Base-by-base conservation (phyloP, 148 eudicot species). In the Fallopia convolvulus region DNA sequence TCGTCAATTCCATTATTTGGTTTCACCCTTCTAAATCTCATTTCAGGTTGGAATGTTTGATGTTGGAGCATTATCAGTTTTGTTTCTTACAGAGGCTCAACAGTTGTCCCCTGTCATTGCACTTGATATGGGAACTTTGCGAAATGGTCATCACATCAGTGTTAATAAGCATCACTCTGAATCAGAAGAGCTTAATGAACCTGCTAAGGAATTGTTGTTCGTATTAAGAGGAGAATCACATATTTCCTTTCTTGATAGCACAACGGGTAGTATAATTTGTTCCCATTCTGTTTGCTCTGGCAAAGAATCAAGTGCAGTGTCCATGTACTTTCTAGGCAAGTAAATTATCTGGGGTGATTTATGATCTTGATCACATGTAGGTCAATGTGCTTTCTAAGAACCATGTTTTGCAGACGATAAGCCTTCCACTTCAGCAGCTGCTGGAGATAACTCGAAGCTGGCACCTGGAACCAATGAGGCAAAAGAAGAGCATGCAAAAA, bases 31-130 rank as follows among this genome's bases (percentile, higher is more conserved):
- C 40, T 33, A 26, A 32, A 8, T 46, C 23, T 26, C 66, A 75
- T 88, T 80, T 80, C 97, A 96, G 99, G 90, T 90, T 23, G 91
- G 88, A 18, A 79, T 96, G 89, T 80, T 96, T 78, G 90, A 92
- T 75, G 74, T 87, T 79, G 82, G 79, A 78, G 83, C 89, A 18
- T 78, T 75, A 60, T 84, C 93, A 41, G 91, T 93, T 82, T 74
- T 91, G 79, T 93, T 86, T 83, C 80, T 90, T 78, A 84, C 87
- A 46, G 91, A 96, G 78, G 70, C 82, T 78, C 82, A 83, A 70
- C 82, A 89, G 74, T 83, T 76, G 84, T 90, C 95, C 49, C 81
- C 88, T 23, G 77, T 88, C 30, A 75, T 86, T 58, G 83, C 97
- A 79, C 65, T 96, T 76, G 79, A 88, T 49, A 72, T 85, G 47